These are phyloP conservation scores for Xylaria sp. DNA, from an alignment of 2,329 filamentous ascomycete species.

Conservation along the genomic window DNA sequence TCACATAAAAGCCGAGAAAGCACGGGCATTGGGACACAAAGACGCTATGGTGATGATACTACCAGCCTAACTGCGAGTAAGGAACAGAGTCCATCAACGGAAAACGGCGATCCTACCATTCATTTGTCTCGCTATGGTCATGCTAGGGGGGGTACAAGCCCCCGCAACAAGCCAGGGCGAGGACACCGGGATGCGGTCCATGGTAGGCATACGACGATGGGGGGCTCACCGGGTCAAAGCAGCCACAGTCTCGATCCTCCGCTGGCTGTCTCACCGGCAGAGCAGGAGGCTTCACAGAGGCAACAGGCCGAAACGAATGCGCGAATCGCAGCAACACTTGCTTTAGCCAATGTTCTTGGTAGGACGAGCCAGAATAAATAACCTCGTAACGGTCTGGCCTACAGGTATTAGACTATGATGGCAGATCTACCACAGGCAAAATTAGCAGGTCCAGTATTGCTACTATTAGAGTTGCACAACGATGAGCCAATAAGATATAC, in stretches of 20 bases:
- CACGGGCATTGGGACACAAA: neutral
- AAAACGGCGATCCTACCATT: neutral
- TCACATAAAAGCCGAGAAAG: slow-evolving; percentile 8
- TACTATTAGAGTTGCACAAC: neutral
- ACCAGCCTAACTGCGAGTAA: slow-evolving; percentile 2
- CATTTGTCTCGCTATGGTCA: neutral
- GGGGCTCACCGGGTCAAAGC: slow-evolving; percentile 11
- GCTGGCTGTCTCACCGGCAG: neutral
- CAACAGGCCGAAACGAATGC: slow-evolving; percentile 16
- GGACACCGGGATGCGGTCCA: neutral
- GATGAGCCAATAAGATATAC: neutral
- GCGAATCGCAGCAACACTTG: slow-evolving; percentile 31
- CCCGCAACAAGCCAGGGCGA: neutral
- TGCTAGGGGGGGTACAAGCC: neutral
- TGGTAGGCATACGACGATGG: neutral
- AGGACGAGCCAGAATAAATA: slow-evolving; percentile 18
- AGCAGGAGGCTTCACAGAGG: slow-evolving; percentile 12
- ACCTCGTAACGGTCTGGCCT: neutral
- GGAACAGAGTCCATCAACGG: slow-evolving; percentile 5
- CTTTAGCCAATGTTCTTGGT: slow-evolving; percentile 18
- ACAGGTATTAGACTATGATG: neutral
- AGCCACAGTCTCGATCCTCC: neutral
- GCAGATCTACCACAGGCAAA: neutral
- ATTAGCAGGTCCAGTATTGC: neutral
- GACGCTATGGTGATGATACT: neutral